Percentiles rank a stretch among this genome's conserved stretches.
Evolutionary conservation across 345 rosid species (phyloP).

Genomic region (Citrus cavaleriei): DNA sequence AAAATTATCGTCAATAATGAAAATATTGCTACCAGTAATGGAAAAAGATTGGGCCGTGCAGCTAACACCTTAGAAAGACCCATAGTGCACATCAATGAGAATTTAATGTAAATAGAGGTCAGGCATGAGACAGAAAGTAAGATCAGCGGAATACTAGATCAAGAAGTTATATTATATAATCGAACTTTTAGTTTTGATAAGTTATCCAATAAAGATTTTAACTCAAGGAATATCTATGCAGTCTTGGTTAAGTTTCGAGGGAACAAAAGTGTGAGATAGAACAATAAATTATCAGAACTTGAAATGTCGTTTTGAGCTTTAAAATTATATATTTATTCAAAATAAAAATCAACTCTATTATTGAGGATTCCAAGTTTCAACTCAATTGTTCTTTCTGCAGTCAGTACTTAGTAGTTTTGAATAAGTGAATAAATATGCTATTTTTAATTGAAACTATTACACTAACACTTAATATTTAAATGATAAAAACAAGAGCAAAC

Average conservation of each 20-base stretch:
- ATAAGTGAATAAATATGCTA: not conserved
- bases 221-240: not conserved
- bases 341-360: too few species aligned
- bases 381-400: too few species aligned
- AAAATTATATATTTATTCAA: too few species aligned
- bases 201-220: not conserved
- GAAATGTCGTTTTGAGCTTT: not conserved
- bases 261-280: not conserved
- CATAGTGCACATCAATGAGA: not conserved
- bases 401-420: not conserved
- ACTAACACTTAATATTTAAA: not conserved
- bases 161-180: not conserved
- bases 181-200: not conserved
- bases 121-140: too few species aligned
- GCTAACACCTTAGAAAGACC: too few species aligned
- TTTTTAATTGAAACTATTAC: too few species aligned
- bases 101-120: not conserved
- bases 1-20: too few species aligned
- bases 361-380: too few species aligned
- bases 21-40: too few species aligned
- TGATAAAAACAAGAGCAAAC: not conserved
- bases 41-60: too few species aligned
- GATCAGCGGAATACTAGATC: conserved; percentile 1
- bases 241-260: not conserved
- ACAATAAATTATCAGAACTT: not conserved